Base-by-base conservation (phyloP, 192 early-diverging fungal species). In the Podila epicladia region DNA sequence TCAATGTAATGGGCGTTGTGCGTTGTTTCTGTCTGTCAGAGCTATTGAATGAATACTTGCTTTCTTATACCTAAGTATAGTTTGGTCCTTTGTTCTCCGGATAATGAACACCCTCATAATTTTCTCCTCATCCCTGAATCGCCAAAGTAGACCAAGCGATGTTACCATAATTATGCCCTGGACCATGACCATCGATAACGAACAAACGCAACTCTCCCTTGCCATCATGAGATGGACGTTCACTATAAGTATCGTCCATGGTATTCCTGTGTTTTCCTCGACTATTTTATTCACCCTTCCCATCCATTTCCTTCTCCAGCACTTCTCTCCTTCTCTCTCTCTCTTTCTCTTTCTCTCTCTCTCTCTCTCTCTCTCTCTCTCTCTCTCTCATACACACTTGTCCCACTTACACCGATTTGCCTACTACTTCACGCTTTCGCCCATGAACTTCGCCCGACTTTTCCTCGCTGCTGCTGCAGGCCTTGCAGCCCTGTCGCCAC, bases 371-470 rank as follows among this genome's bases (percentile, higher is more conserved):
- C n/a, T n/a, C 29, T 29, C 29, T 29, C 29, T 29, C 29, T 29
- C 24, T 26, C 29, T 26, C 20, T 5, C 24, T 38, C 49, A 37
- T 1, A 37, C 35, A 9, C 29, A 48, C 3, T 11, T 5, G 6
- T 51, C 22, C 9, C 37, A 24, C 33, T 55, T 55, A 66, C 29
- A 15, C 51, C 11, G 32, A 20, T 12, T 4, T 60, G 24, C 9
- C 59, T 22, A 33, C 8, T 5, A 60, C 35, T 15, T 11, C 35
- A 37, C 35, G 8, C 53, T 55, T 1, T 55, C 17, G 5, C 53
- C 6, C n/a, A 70, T 62, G 68, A 70, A 24, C 12, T 49, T 62
- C 17, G n/a, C 35, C 50, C 31, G 45, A 31, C 24, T 29, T 33
- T 22, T 32, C 7, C n/a, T 49, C 24, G n/a, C 28, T 31, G 48